These are phyloP conservation scores for Lepraria neglecta DNA, from an alignment of 495 filamentous ascomycete species.

Conservation along the genomic window DNA sequence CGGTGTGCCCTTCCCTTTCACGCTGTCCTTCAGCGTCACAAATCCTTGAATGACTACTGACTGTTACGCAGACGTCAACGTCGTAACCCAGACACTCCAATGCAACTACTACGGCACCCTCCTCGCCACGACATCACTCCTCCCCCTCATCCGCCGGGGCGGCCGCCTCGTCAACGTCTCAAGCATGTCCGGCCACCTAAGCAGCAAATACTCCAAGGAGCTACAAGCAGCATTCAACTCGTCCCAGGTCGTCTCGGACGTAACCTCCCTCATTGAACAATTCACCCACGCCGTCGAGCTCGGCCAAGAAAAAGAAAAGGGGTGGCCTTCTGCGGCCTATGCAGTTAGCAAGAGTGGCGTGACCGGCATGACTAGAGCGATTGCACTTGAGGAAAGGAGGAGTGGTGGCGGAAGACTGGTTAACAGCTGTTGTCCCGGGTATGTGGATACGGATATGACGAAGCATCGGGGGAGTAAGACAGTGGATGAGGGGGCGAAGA, in stretches of 20 bases:
- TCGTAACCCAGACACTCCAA: slow-evolving; percentile 42
- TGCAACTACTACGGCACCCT: slow-evolving; percentile 47
- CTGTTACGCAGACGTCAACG: slow-evolving; percentile 33
- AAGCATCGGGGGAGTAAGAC: slow-evolving; percentile 39
- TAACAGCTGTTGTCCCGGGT: slow-evolving; percentile 51
- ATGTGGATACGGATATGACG: slow-evolving; percentile 49
- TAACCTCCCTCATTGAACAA: slow-evolving; percentile 40
- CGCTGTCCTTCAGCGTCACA: not conserved
- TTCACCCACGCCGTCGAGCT: slow-evolving; percentile 37
- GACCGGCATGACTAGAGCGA: slow-evolving; percentile 38
- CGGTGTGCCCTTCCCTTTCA: slow-evolving; percentile 16
- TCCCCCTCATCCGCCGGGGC: slow-evolving; percentile 37
- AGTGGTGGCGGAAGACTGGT: slow-evolving; percentile 35
- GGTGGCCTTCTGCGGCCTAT: slow-evolving; percentile 45
- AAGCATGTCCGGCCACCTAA: slow-evolving; percentile 37
- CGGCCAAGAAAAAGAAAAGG: slow-evolving; percentile 38
- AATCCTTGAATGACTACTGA: slow-evolving; percentile 1
- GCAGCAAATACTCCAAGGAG: slow-evolving; percentile 35
- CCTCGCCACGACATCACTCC: slow-evolving; percentile 33
- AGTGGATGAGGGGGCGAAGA: slow-evolving; percentile 45
- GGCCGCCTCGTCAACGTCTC: slow-evolving; percentile 46
- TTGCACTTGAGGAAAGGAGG: slow-evolving; percentile 35
- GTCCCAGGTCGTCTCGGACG: slow-evolving; percentile 34
- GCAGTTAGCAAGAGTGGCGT: slow-evolving; percentile 42
- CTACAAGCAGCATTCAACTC: slow-evolving; percentile 33